These are phyloP conservation scores for Xerophyta viscosa DNA, from an alignment of 106 monocot genomes.

Conservation along the genomic window DNA sequence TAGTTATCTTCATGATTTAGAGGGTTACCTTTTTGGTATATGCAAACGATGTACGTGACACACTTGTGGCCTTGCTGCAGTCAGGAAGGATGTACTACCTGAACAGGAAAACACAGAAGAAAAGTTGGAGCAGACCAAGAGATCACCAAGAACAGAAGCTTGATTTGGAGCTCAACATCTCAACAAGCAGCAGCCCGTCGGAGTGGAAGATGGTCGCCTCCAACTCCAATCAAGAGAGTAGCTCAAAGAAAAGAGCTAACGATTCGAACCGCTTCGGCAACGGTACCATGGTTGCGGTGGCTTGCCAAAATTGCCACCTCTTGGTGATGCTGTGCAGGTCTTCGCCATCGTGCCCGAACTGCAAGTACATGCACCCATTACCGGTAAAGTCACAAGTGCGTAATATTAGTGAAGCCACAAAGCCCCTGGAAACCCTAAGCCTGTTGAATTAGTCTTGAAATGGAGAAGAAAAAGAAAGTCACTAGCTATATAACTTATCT, in stretches of 20 bases:
- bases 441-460: conserved; percentile 51
- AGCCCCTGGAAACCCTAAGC: conserved; percentile 69
- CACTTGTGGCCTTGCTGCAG: conserved; percentile 15
- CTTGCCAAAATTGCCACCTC: conserved; percentile 50
- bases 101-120: conserved; percentile 61
- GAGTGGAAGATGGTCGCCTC: not conserved
- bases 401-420: conserved; percentile 9
- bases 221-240: too few species aligned
- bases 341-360: conserved; percentile 88
- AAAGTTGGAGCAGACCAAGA: conserved; percentile 49
- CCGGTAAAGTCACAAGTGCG: conserved; percentile 12
- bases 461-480: not conserved
- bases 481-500: not conserved
- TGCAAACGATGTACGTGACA: too few species aligned
- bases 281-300: conserved; percentile 27
- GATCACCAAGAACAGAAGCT: conserved; percentile 28
- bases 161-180: conserved; percentile 56
- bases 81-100: conserved; percentile 70
- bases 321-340: conserved; percentile 88
- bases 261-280: conserved; percentile 9
- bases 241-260: not conserved
- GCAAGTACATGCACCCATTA: conserved; percentile 76
- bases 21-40: too few species aligned
- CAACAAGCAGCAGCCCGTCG: conserved; percentile 15
- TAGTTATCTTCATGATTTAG: too few species aligned